Base-by-base conservation (phyloP, 768 basidiomycete species). In the Gymnopilus dilepis region DNA sequence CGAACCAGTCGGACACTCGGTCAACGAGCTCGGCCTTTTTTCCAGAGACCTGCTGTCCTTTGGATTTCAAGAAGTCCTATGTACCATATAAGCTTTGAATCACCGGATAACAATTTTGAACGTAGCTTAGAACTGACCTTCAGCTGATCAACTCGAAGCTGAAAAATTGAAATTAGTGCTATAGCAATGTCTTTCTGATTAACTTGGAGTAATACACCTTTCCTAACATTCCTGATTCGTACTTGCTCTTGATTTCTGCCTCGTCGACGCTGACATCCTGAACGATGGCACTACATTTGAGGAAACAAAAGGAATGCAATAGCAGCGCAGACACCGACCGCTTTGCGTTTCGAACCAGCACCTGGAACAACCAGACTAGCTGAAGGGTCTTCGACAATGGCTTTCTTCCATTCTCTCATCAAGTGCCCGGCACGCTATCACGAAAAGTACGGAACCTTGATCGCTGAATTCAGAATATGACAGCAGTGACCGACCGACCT, bases 141-240 rank as follows among this genome's bases (percentile, higher is more conserved):
- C 50, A 94, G 79, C 68, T 92, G 89, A 73, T 90, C 89, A 63
- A 92, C 88, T 17, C 85, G 86, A 64, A 93, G 79, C 92, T 94
- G 69, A 58, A 42, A 54, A 26, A 34, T 43, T 34, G 57, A 54
- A 61, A 50, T 52, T 56, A n/a, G n/a, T n/a, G n/a, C n/a, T n/a
- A n/a, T 33, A 22, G 64, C 60, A 53, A 56, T 60, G 41, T 41
- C 48, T 17, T 50, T 0, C 9, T 13, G 9, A 28, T 60, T 28
- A 51, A 26, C 56, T 45, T 26, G 31, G 55, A 47, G 59, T 79
- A 21, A 43, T 42, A 68, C 71, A 92, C 92, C 82, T 94, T 97
- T 56, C 63, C 76, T 42, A 95, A 76, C 17, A 74, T 77, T 5
- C 86, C 91, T 13, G 73, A 74, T 13, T 87, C 83, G 67, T 86